Conservation (phyloP, 495 filamentous ascomycete species). For the Hamigera avellanea region DNA sequence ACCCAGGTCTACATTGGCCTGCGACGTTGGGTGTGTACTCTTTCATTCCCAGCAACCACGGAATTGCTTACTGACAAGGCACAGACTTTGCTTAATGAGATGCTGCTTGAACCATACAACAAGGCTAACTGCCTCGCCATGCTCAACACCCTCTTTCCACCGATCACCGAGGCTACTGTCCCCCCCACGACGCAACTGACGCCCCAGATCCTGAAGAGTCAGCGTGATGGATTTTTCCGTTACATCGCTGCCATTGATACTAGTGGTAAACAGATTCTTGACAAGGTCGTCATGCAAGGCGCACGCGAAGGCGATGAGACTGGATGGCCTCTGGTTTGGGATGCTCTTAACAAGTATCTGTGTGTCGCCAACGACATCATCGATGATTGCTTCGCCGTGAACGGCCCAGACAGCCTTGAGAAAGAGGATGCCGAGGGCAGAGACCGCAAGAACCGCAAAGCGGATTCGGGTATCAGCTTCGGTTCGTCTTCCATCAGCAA, state of each 20-base stretch:
- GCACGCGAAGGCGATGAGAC: slow-evolving; percentile 36
- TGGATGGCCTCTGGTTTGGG: slow-evolving; percentile 45
- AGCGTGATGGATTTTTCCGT: slow-evolving; percentile 55
- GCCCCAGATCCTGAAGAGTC: slow-evolving; percentile 36
- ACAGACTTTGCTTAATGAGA: slow-evolving; percentile 59
- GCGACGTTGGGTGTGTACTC: slow-evolving; percentile 52
- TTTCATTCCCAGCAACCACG: background rate
- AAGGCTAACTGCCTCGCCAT: slow-evolving; percentile 63
- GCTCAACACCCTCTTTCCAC: slow-evolving; percentile 69
- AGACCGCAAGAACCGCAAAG: slow-evolving; percentile 38
- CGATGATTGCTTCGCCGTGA: slow-evolving; percentile 44
- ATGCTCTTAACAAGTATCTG: slow-evolving; percentile 50
- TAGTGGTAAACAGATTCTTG: slow-evolving; percentile 43
- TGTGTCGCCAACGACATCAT: slow-evolving; percentile 47
- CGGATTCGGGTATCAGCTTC: slow-evolving; percentile 56
- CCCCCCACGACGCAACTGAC: slow-evolving; percentile 46
- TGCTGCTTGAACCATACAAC: slow-evolving; percentile 52
- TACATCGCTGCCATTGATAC: slow-evolving; percentile 51
- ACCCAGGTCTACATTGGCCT: slow-evolving; percentile 55
- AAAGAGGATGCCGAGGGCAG: slow-evolving; percentile 14
- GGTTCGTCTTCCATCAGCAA: slow-evolving; percentile 25
- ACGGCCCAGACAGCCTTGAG: slow-evolving; percentile 34
- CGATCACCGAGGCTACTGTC: slow-evolving; percentile 30
- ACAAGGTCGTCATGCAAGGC: slow-evolving; percentile 43
- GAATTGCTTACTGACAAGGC: no score